Conservation (phyloP, 176 grass and related monocot species). For the Tuctoria greenei region DNA sequence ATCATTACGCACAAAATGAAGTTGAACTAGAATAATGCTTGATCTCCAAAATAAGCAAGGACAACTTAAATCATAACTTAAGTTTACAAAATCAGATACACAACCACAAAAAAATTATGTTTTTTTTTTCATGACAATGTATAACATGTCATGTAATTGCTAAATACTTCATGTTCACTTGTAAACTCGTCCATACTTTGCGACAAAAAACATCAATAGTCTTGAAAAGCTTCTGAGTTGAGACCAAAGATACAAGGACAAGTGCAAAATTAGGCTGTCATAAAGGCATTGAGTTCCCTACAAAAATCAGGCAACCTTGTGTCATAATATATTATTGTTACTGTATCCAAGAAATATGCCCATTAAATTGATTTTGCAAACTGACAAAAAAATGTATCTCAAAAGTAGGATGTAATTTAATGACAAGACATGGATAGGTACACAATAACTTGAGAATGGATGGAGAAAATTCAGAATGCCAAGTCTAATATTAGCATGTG, state of each 20-base stretch:
- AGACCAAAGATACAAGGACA: neutral
- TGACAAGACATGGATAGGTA: neutral
- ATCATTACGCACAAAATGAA: no score
- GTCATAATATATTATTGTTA: constrained; percentile 8
- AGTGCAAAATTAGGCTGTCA: neutral
- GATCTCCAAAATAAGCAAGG: neutral
- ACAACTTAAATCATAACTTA: neutral
- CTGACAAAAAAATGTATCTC: neutral
- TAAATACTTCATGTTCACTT: constrained; percentile 8
- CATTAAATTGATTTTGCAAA: neutral
- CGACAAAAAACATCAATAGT: neutral
- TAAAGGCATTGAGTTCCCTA: constrained; percentile 43
- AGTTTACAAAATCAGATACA: neutral
- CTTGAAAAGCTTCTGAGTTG: constrained; percentile 7
- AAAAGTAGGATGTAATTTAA: neutral
- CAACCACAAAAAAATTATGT: neutral
- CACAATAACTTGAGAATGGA: neutral
- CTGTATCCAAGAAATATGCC: constrained; percentile 2
- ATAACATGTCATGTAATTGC: neutral
- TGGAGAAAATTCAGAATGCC: neutral
- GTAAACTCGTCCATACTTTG: neutral
- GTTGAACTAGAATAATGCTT: neutral
- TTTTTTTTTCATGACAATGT: neutral
- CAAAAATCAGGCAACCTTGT: neutral
- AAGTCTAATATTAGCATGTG: neutral